These are phyloP conservation scores for Spirogloea muscicola DNA, from an alignment of 139 green algal genomes.

Conservation along the genomic window DNA sequence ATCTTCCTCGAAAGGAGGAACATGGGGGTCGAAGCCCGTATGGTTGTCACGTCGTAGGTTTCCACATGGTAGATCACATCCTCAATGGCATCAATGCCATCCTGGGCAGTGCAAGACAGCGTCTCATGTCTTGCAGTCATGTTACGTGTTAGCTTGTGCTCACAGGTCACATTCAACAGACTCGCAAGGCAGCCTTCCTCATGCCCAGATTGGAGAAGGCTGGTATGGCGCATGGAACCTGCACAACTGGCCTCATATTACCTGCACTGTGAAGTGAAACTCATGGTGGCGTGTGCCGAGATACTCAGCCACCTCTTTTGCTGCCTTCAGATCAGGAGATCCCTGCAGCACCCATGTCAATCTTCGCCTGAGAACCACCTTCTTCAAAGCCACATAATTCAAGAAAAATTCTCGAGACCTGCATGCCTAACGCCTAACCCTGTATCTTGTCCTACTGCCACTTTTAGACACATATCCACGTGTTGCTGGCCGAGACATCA, in stretches of 20 bases:
- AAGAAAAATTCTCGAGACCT: too few relatives aligned
- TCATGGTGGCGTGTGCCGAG: constrained; percentile 94
- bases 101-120: neutral
- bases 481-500: too few relatives aligned
- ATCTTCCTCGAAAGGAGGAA: constrained; percentile 94
- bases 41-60: constrained; percentile 36
- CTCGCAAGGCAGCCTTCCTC: too few relatives aligned
- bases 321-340: constrained; percentile 88
- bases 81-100: constrained; percentile 68
- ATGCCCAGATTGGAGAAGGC: neutral
- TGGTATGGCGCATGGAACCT: neutral
- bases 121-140: too few relatives aligned
- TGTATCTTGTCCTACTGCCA: too few relatives aligned
- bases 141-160: too few relatives aligned
- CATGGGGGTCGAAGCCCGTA: constrained; percentile 87
- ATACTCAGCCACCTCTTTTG: constrained; percentile 79
- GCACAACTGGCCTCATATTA: too few relatives aligned
- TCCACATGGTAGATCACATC: constrained; percentile 95
- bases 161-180: too few relatives aligned
- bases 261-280: constrained; percentile 84
- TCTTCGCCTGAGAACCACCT: neutral
- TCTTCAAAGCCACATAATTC: too few relatives aligned
- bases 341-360: constrained; percentile 56
- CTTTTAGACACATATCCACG: too few relatives aligned
- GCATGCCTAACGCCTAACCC: too few relatives aligned